Evolutionary conservation across 768 basidiomycete species (phyloP).

Genomic region (Dendrothele bispora): DNA sequence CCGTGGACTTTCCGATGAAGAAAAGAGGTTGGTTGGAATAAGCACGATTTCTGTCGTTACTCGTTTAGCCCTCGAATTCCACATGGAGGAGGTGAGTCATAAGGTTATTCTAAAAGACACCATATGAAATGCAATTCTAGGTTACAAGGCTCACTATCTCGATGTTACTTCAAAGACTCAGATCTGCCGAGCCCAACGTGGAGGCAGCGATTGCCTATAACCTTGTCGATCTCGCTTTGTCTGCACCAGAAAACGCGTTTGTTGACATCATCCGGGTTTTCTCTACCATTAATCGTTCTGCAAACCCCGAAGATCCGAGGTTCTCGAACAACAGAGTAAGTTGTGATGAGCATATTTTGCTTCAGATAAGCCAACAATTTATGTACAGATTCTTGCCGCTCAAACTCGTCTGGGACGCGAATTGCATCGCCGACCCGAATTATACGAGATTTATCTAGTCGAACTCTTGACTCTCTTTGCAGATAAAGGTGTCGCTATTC

Average conservation of each 20-base stretch:
- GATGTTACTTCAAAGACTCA: slow-evolving; percentile 87
- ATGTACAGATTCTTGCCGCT: slow-evolving; percentile 74
- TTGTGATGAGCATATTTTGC: slow-evolving; percentile 49
- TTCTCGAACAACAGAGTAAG: slow-evolving; percentile 87
- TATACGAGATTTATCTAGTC: slow-evolving; percentile 77
- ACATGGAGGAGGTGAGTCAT: slow-evolving; percentile 70
- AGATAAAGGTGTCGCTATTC: slow-evolving; percentile 90
- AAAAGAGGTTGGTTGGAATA: slow-evolving; percentile 80
- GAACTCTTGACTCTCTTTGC: slow-evolving; percentile 85
- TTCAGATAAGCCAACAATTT: no score
- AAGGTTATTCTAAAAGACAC: background rate
- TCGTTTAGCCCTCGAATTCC: slow-evolving; percentile 82
- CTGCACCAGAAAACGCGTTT: slow-evolving; percentile 75
- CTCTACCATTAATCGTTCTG: slow-evolving; percentile 79
- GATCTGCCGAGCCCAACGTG: slow-evolving; percentile 81
- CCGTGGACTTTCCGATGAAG: slow-evolving; percentile 75
- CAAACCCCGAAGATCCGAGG: slow-evolving; percentile 86
- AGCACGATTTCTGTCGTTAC: slow-evolving; percentile 93
- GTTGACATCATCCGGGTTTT: slow-evolving; percentile 83
- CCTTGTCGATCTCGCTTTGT: slow-evolving; percentile 84
- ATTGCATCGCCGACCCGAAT: slow-evolving; percentile 67
- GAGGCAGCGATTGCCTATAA: slow-evolving; percentile 93
- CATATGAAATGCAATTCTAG: slow-evolving; percentile 31
- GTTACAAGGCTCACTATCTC: slow-evolving; percentile 87
- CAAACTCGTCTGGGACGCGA: slow-evolving; percentile 89